Base-by-base conservation (phyloP, 2,329 filamentous ascomycete species). In the Penicillium decumbens region DNA sequence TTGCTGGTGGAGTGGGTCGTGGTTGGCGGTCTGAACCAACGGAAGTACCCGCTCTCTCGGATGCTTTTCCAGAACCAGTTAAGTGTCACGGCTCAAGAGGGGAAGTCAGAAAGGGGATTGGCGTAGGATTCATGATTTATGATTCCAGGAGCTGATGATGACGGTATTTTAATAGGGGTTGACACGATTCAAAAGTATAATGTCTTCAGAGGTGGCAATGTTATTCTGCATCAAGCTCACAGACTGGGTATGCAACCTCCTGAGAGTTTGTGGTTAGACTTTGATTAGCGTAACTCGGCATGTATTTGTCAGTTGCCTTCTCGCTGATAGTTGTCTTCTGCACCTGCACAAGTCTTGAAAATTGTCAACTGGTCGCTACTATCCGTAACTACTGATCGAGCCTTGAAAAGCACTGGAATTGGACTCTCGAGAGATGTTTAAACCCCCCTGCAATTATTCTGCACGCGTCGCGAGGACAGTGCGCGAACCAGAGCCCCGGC, bases 31-130 rank as follows among this genome's bases (percentile, higher is more conserved):
- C 39, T 47, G 45, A 41, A 42, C 45, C 27, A n/a, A 46, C 52
- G 49, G 47, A 44, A 43, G 50, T 45, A 55, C 47, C 53, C 55
- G 50, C 50, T n/a, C 29, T 30, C 6, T 51, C 45, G 54, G 42
- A 35, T 50, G 40, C 38, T 30, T 47, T 52, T 43, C 54, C 46
- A 47, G 13, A 55, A 45, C 18, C 7, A 47, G 49, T 33, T 41
- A 50, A 38, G 12, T 24, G 30, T 37, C 30, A 50, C 44, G 33
- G 39, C 15, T 18, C 15, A 18, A 37, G 27, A 35, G 33, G 5
- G 24, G 30, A 37, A 28, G 28, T 8, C 10, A 23, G 6, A 23
- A 45, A 3, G 25, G 27, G 44, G n/a, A 3, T 20, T 20, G 32
- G 32, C 15, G 15, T 2, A 18, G 15, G 15, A 23, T 35, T 35